phyloP scores from a whole-genome alignment of 208 protist species.

The Willaertia magna region DNA sequence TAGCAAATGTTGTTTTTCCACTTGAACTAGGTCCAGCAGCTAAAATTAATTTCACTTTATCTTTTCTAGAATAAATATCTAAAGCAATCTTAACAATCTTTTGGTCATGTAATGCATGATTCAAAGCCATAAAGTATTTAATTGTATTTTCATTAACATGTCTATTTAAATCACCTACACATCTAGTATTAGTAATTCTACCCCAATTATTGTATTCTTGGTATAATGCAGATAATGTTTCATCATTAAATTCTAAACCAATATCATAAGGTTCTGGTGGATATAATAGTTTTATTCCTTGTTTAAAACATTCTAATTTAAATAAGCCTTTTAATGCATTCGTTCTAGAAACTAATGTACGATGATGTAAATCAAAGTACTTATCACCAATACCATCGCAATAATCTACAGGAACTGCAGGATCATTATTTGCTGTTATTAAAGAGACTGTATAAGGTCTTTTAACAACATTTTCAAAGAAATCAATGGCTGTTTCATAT shows the following conservation, averaged over 20 bases:
- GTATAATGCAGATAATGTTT: neutral
- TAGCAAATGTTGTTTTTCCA: conserved; percentile 40
- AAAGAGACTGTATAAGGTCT: neutral
- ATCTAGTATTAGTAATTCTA: neutral
- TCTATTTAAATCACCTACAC: conserved; percentile 8
- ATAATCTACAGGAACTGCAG: neutral
- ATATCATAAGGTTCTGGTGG: neutral
- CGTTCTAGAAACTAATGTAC: neutral
- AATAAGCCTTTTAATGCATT: neutral
- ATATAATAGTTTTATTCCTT: neutral
- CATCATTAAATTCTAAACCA: neutral
- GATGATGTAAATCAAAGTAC: neutral
- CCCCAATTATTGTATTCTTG: neutral
- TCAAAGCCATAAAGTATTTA: conserved; percentile 22
- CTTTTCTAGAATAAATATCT: neutral
- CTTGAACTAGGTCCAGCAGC: conserved; percentile 36
- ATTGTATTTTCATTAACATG: neutral
- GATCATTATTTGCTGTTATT: neutral
- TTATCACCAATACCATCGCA: neutral
- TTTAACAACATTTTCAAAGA: neutral
- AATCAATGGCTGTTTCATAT: neutral
- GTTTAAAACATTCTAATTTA: neutral
- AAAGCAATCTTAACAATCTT: conserved; percentile 15
- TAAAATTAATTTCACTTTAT: conserved; percentile 20
- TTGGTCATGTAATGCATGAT: conserved; percentile 22